Percentiles rank a stretch among this genome's conserved stretches.
Evolutionary conservation across 73 alveolate species (phyloP).

Genomic region (Stentor coeruleus): DNA sequence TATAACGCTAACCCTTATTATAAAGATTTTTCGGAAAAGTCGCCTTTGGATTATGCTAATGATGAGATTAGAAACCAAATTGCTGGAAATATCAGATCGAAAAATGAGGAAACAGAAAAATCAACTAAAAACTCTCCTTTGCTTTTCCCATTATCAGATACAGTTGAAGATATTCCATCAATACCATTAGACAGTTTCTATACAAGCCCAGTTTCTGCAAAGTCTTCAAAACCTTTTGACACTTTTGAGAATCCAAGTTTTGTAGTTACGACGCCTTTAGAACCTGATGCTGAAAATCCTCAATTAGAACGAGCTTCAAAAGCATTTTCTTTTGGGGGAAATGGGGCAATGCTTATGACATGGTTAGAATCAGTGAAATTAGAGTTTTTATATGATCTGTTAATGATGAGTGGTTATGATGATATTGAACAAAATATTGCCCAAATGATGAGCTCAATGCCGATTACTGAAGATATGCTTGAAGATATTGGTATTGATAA

Average conservation of each 20-base stretch:
- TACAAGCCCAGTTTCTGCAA: neutral
- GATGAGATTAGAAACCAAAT: neutral
- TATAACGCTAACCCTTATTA: neutral
- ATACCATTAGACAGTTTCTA: conserved; percentile 10
- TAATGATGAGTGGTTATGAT: neutral
- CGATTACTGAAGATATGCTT: conserved; percentile 1
- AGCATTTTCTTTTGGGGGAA: conserved; percentile 1
- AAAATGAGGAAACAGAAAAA: neutral
- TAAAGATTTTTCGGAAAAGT: neutral
- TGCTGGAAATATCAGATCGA: neutral
- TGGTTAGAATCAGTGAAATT: neutral
- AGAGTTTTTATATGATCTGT: neutral
- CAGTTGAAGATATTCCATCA: conserved; percentile 16
- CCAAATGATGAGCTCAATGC: neutral
- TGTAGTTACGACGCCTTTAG: neutral
- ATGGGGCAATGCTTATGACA: neutral
- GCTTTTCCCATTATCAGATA: neutral
- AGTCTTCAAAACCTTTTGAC: neutral
- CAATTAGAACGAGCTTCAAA: neutral
- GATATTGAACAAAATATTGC: neutral
- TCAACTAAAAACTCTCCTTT: conserved; percentile 13
- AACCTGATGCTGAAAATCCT: neutral
- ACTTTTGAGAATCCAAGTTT: neutral
- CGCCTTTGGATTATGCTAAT: neutral
- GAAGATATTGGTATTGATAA: neutral